Base-by-base conservation (phyloP, 805 yeast species). In the Yarrowia keelungensis region DNA sequence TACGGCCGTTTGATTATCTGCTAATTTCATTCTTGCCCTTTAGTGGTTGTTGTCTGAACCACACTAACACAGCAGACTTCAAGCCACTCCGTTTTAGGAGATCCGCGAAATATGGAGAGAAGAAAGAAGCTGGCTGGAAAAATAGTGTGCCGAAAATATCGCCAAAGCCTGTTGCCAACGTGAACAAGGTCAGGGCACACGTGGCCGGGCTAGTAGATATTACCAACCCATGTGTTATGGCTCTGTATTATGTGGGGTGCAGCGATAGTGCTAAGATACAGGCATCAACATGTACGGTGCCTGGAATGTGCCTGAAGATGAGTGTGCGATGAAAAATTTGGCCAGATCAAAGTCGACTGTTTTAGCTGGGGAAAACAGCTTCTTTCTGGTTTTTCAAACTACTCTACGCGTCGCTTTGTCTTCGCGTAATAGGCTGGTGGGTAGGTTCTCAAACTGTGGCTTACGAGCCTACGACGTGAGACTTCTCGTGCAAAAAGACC, bases 1-100 rank as follows among this genome's bases (percentile, higher is more conserved):
- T 11, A 38, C 32, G 19, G 10, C 32, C 36, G 58, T 38, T 51
- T 51, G 58, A 51, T 51, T 51, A 19, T 19, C 43, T 22, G 16
- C 42, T 38, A 51, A 51, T 51, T 51, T 54, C 46, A 14, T 19
- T 22, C 32, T 3, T 8, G 16, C 9, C 38, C 32, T 22, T n/a
- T 9, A 19, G 39, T 41, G 22, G 38, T 38, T 22, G 46, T 39
- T 22, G 9, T 9, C 8, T 26, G 12, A 5, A 12, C 38, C 35
- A 32, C 16, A 35, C 42, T 51, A 36, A 50, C 56, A 19, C 42
- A 38, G 42, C 59, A 16, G 35, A 39, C 59, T 53, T 56, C 62
- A 56, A 56, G 62, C 62, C 62, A 56, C 62, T 56, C 62, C 62
- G 42, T 56, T 56, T 56, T 56, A n/a, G 62, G 62, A 56, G 62